Evolutionary conservation across 352 stramenopile species (phyloP), one percentile per base, ranked within the genome.

Genomic region (Aphanomyces euteiches): DNA sequence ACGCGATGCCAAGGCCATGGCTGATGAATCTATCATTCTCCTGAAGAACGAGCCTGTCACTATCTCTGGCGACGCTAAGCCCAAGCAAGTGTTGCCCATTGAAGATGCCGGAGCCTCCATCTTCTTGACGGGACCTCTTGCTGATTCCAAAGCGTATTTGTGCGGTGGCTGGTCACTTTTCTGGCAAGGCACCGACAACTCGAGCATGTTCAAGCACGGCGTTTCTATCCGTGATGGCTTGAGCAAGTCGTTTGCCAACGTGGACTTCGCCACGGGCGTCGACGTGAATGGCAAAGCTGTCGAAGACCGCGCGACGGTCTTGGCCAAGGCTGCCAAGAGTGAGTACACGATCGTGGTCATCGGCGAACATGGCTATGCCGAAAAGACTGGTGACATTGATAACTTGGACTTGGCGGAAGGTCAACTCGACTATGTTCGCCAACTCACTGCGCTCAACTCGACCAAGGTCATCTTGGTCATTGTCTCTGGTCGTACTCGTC

Each of bases 321-420:
- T 87, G 69, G 38, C 59, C 7, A 68, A 82, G n/a, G 85, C 85
- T 7, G 73, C 74, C 15, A 67, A 78, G 28, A 73, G 83, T 6
- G 61, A 79, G 15, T 89, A 90, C 73, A 89, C 87, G 0, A 79
- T 96, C 40, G 81, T 90, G 3, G 85, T 82, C 40, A 82, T 96
- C 45, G 89, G 89, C 17, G 89, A 96, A 68, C 47, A 56, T 7
- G 73, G 77, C 0, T 96, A 95, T 71, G 77, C 88, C 3, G 89
- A 96, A 68, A 96, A 96, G 64, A 75, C 81, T 2, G 89, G 89
- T 3, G 89, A 96, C 67, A 91, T 96, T 53, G 73, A 92, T 38
- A 83, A 96, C 61, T 61, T 93, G 10, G 77, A 75, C 0, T 73
- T 96, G 4, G 77, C 88, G 0, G 17, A 41, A 1, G 85, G 86